A percentile compares a stretch with the other conserved stretches of the same genome.
Conservation (phyloP, 331 rosid genomes). For the Spiraea crenata region DNA sequence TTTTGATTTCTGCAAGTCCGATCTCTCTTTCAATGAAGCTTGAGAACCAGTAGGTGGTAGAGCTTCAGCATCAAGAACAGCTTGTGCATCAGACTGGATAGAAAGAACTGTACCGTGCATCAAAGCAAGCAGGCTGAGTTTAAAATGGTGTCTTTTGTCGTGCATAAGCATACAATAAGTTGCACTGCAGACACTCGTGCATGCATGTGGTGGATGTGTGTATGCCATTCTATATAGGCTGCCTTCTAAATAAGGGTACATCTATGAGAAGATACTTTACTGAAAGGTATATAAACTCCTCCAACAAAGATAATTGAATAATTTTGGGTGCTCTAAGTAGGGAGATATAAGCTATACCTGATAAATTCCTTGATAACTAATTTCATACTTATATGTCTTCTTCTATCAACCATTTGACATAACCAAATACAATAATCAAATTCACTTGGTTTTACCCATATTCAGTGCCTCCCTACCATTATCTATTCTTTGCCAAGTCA, state of each 20-base stretch:
- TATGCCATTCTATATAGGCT: neutral
- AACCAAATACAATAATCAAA: neutral
- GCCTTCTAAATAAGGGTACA: neutral
- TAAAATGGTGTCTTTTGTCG: neutral
- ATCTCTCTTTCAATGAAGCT: slow-evolving; percentile 30
- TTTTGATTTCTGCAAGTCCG: slow-evolving; percentile 28
- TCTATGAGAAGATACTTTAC: neutral
- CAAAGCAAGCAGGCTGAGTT: slow-evolving; percentile 7
- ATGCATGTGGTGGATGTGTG: too few relatives aligned
- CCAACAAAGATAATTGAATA: neutral
- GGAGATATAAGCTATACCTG: neutral
- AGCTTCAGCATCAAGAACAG: slow-evolving; percentile 43
- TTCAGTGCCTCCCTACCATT: neutral
- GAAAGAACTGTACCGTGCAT: slow-evolving; percentile 61
- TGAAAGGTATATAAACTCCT: neutral
- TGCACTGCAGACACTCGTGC: neutral
- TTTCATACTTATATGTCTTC: neutral
- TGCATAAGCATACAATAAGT: neutral
- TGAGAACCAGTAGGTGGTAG: slow-evolving; percentile 23
- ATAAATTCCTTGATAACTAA: neutral
- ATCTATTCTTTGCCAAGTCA: neutral
- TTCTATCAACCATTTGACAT: neutral
- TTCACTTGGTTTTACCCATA: neutral
- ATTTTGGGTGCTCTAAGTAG: neutral
- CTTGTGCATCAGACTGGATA: slow-evolving; percentile 60